Base-by-base conservation (phyloP, 2,329 filamentous ascomycete species). In the Hypoxylon sp. region DNA sequence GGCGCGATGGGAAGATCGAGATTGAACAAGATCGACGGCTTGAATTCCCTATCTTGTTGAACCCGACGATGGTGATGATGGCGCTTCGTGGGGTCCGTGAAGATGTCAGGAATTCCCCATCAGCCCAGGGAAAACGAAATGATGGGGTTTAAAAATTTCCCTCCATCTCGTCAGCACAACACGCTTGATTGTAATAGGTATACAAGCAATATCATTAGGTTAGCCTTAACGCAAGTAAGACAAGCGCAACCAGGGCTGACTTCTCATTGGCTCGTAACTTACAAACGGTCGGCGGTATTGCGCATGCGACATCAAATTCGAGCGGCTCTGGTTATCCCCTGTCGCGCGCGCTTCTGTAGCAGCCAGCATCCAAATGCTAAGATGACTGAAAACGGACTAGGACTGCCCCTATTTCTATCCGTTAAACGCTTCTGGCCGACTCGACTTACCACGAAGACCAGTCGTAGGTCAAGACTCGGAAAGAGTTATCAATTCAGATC, bases 311-410 rank as follows among this genome's bases (percentile, higher is more conserved):
- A n/a, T n/a, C n/a, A 11, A 28, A 22, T 42, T 48, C 40, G 2
- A 49, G 9, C 38, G 33, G 48, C 14, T 53, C 28, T 48, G 14
- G 28, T 53, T 33, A 55, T 52, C 40, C 58, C 61, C 45, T 58
- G 50, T 65, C 58, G 53, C 65, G 65, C 65, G 65, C 65, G 65
- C 62, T 68, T 62, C 58, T 36, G 24, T 61, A 40, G 26, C 26
- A 12, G 11, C 30, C 28, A 18, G 33, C n/a, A 38, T 50, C 38
- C 33, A 36, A 44, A 26, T 33, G 46, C 18, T 46, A 26, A 22
- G 44, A 14, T 28, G 44, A 14, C 28, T 14, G 36, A 52, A 26
- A 40, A 36, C 14, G 28, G n/a, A 7, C 30, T 48, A 40, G 53
- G 32, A 28, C 42, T 56, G 26, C 42, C 53, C 53, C 53, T 57